These are phyloP conservation scores for Pseudogymnoascus sp. DNA, from an alignment of 2,329 filamentous ascomycete genomes.

Conservation along the genomic window DNA sequence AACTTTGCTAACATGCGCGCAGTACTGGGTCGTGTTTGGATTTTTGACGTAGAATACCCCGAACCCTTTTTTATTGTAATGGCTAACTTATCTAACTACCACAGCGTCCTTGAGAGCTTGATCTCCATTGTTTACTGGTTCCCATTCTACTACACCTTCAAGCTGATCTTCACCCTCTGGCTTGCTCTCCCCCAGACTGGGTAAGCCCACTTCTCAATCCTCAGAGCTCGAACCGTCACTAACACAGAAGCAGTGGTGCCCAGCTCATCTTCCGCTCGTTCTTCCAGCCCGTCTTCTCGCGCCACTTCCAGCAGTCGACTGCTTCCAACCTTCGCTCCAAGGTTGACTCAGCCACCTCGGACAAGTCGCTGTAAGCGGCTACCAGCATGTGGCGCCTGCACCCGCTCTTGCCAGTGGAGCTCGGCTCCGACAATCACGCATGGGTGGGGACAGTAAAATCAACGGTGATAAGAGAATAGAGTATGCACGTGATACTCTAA, in stretches of 20 bases:
- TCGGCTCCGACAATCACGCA: constrained; percentile 1
- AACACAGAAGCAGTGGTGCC: constrained; percentile 59
- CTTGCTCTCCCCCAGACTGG: constrained; percentile 89
- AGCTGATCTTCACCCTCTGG: constrained; percentile 96
- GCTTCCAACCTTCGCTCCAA: constrained; percentile 83
- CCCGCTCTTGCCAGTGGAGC: constrained; percentile 2
- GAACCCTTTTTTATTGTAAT: neutral
- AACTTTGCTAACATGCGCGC: constrained; percentile 11
- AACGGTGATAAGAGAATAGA: neutral
- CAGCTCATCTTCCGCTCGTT: constrained; percentile 96
- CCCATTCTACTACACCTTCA: constrained; percentile 99
- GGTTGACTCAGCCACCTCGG: constrained; percentile 60
- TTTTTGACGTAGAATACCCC: constrained; percentile 57
- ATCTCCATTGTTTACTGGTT: constrained; percentile 88
- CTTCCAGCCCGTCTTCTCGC: constrained; percentile 81
- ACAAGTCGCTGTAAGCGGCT: constrained; percentile 55
- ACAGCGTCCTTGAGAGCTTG: constrained; percentile 67
- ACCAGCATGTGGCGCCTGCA: neutral
- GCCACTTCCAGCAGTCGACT: constrained; percentile 76
- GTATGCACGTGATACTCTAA: constrained; percentile 6
- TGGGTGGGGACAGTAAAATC: neutral
- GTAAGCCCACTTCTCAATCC: constrained; percentile 47
- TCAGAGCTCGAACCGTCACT: constrained; percentile 10
- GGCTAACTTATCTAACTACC: constrained; percentile 9
- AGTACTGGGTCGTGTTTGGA: constrained; percentile 85